Base-by-base conservation (phyloP, 2,329 filamentous ascomycete species). In the Exophiala spinifera region DNA sequence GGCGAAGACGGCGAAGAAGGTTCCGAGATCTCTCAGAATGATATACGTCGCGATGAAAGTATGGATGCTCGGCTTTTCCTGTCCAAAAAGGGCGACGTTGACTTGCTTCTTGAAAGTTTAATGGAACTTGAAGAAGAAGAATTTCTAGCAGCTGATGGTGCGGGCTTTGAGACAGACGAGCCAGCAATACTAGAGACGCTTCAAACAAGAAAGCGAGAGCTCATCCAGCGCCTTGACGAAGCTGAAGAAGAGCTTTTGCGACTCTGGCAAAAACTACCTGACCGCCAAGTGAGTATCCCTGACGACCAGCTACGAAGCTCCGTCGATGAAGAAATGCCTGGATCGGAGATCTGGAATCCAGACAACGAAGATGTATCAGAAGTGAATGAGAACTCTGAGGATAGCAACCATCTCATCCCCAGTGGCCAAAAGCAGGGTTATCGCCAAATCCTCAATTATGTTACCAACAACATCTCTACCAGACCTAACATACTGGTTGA, bases 61-160 rank as follows among this genome's bases (percentile, higher is more conserved):
- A 17, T 46, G 3, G 51, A 54, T 15, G 51, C 39, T 14, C 51
- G 21, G 17, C 46, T 21, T 3, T 54, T 44, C 33, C 51, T 54
- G 15, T 54, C 51, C 6, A 54, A 49, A 15, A 49, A 49, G 19
- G 51, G 39, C 20, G 51, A 54, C 34, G 40, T 54, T 28, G 51
- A 54, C 19, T 14, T 54, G 19, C 20, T 54, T n/a, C 25, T 23
- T 21, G 51, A 54, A 1, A 46, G 8, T 17, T 39, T 54, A 11
- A 37, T 49, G 11, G 31, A 39, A 2, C 6, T 54, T 14, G 51
- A 46, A 8, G 51, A 21, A 17, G 39, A 49, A 19, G 15, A 23
- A 5, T 19, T 43, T n/a, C 20, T n/a, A 13, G 40, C 40, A 4
- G 20, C 31, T 13, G 46, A 28, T 4, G 14, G 40, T 45, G 19